Evolutionary conservation across 208 protist genomes (phyloP).

Genomic region (Leishmania braziliensis): DNA sequence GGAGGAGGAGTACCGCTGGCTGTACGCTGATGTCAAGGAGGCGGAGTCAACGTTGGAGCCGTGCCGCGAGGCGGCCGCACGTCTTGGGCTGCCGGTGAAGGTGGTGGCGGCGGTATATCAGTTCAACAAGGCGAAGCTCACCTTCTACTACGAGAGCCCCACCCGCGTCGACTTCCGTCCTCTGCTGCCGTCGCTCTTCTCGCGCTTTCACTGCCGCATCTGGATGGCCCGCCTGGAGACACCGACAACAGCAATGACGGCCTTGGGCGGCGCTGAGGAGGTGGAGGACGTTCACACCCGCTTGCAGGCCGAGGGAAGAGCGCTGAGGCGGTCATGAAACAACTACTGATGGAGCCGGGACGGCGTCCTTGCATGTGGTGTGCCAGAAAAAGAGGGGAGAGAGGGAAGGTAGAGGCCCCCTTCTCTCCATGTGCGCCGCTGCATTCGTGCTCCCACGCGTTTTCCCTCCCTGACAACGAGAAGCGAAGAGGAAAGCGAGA

Average conservation of each 20-base stretch:
- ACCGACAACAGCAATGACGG: not conserved
- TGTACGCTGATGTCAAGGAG: slow-evolving; percentile 48
- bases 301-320: not conserved
- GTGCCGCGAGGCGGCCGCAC: slow-evolving; percentile 54
- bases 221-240: slow-evolving; percentile 65
- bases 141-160: slow-evolving; percentile 81
- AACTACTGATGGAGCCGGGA: not conserved
- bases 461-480: not conserved
- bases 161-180: slow-evolving; percentile 80
- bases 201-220: slow-evolving; percentile 82
- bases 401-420: not conserved
- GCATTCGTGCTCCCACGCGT: not conserved
- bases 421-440: not conserved
- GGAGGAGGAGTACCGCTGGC: slow-evolving; percentile 70
- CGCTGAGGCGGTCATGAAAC: not conserved
- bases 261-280: not conserved
- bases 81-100: slow-evolving; percentile 56
- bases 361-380: not conserved
- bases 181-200: slow-evolving; percentile 75
- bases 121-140: slow-evolving; percentile 88
- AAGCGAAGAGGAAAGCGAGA: not conserved
- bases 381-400: not conserved
- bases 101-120: slow-evolving; percentile 83
- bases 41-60: slow-evolving; percentile 51
- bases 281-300: not conserved